Conservation (phyloP, 1,284 basidiomycete genomes). For the Ganoderma multipileum region DNA sequence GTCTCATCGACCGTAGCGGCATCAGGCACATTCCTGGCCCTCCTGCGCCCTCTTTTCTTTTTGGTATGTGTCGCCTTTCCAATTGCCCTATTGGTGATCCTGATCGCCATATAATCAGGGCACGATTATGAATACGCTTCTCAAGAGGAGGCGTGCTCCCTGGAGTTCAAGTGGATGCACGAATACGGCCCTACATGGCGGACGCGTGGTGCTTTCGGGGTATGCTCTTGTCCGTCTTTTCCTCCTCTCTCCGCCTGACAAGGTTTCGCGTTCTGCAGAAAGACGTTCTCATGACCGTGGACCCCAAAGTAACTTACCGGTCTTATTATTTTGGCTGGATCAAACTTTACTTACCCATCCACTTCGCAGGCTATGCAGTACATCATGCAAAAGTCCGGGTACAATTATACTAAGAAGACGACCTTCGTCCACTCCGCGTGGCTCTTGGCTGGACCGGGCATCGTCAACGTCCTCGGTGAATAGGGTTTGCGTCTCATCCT, state of each 20-base stretch:
- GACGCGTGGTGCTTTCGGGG: constrained; percentile 26
- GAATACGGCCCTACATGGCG: constrained; percentile 35
- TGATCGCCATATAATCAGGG: constrained; percentile 8
- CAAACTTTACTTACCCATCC: neutral
- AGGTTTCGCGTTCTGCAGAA: neutral
- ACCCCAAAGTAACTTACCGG: constrained; percentile 17
- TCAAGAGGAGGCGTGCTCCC: constrained; percentile 30
- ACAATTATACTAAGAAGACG: constrained; percentile 33
- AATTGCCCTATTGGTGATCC: neutral
- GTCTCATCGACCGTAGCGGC: neutral
- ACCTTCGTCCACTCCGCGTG: constrained; percentile 19
- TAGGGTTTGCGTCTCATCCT: neutral
- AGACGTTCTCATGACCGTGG: constrained; percentile 24
- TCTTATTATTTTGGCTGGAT: neutral
- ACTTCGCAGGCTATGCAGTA: constrained; percentile 35
- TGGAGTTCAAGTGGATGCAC: constrained; percentile 33
- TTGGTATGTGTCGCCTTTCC: neutral
- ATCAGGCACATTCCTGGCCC: constrained; percentile 5
- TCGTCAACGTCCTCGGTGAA: constrained; percentile 31
- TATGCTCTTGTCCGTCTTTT: constrained; percentile 1
- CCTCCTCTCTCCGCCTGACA: neutral
- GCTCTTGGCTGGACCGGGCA: constrained; percentile 29
- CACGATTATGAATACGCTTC: constrained; percentile 26
- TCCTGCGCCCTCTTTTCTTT: neutral
- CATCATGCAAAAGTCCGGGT: constrained; percentile 36